Evolutionary conservation across 2,329 filamentous ascomycete species (phyloP).

Genomic region (Exophiala sideris): DNA sequence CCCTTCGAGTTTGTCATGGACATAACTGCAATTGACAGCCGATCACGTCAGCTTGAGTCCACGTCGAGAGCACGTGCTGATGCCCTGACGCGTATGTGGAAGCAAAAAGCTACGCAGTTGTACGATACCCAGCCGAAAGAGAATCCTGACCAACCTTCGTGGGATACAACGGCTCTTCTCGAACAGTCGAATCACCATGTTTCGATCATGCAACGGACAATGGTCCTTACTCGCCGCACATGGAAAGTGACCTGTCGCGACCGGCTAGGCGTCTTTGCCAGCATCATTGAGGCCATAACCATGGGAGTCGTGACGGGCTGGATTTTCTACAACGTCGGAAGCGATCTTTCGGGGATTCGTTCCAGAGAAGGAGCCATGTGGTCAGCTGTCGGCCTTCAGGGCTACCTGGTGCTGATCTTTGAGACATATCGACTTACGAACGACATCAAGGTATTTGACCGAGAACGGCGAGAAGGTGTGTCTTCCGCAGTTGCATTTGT

Average conservation of each 20-base stretch:
- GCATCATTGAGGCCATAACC: constrained; percentile 63
- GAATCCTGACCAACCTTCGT: constrained; percentile 37
- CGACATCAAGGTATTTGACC: constrained; percentile 72
- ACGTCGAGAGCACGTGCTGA: constrained; percentile 59
- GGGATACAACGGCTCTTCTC: background rate
- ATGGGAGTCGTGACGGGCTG: constrained; percentile 72
- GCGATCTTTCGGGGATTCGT: constrained; percentile 67
- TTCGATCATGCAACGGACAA: background rate
- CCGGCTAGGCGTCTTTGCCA: constrained; percentile 69
- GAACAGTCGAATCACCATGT: background rate
- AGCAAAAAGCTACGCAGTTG: constrained; percentile 49
- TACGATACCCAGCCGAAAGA: constrained; percentile 58
- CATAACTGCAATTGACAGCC: constrained; percentile 68
- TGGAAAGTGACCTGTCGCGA: constrained; percentile 71
- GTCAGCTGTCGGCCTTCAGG: constrained; percentile 67
- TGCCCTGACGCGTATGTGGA: constrained; percentile 61
- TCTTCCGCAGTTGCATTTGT: constrained; percentile 68
- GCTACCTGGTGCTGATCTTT: constrained; percentile 71
- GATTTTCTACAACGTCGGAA: constrained; percentile 64
- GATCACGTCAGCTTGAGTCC: constrained; percentile 62
- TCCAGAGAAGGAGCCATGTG: constrained; percentile 71
- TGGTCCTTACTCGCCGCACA: constrained; percentile 48
- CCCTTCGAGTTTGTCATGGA: constrained; percentile 75
- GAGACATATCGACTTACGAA: constrained; percentile 71
- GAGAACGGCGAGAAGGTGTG: constrained; percentile 69